Percentiles rank a stretch among this genome's conserved stretches.
These are phyloP conservation scores for Ceratocystiopsis brevicomis DNA, from an alignment of 2,329 filamentous ascomycete species.

Conservation along the genomic window DNA sequence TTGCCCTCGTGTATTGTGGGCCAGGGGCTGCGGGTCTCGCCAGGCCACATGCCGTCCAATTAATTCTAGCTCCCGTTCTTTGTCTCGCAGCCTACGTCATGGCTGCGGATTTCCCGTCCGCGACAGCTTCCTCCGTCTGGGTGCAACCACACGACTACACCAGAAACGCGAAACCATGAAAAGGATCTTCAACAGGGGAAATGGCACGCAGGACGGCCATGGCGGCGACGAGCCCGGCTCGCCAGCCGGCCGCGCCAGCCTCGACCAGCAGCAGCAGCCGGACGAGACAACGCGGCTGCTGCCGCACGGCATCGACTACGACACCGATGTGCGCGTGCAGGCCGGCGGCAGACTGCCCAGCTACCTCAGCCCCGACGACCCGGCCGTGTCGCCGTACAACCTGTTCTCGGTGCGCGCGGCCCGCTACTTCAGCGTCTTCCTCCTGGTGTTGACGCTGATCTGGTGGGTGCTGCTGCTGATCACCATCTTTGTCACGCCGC, in stretches of 20 bases:
- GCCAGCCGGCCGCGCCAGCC: neutral
- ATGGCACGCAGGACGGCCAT: no score
- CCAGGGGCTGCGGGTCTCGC: no score
- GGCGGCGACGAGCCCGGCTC: no score
- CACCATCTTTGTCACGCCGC: constrained; percentile 76
- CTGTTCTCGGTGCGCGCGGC: constrained; percentile 75
- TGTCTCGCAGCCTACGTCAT: no score
- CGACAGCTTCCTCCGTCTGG: no score
- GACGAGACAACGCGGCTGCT: constrained; percentile 47
- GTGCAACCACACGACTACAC: no score
- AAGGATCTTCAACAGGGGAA: no score
- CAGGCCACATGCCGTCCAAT: no score
- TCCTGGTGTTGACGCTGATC: constrained; percentile 57
- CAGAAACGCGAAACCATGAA: no score
- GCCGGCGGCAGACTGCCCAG: constrained; percentile 7
- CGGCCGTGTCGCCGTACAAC: constrained; percentile 83
- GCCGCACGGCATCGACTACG: constrained; percentile 42
- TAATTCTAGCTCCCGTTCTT: no score
- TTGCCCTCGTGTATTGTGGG: no score
- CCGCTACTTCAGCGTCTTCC: constrained; percentile 57
- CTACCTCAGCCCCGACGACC: constrained; percentile 62
- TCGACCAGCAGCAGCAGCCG: neutral
- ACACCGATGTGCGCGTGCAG: constrained; percentile 10
- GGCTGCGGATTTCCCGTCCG: no score
- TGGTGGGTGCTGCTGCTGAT: constrained; percentile 91